phyloP scores from a whole-genome alignment of 2,329 filamentous ascomycete species.

The Westerdykella aurantiaca region DNA sequence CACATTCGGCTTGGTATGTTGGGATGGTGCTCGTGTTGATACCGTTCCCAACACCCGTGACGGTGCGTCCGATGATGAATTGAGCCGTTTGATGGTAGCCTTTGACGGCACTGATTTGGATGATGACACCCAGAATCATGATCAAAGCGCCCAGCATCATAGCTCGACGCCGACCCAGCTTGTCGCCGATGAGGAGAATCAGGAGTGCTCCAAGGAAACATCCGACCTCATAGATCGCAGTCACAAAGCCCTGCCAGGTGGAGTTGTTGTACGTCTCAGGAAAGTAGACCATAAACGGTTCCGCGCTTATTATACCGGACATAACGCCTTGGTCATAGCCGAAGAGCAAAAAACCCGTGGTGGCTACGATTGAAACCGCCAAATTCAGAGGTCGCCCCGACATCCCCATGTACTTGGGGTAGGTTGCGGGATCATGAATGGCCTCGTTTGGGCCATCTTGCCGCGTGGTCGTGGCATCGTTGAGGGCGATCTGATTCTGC shows the following conservation, averaged over 20 bases:
- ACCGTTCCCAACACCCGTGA: conserved; percentile 52
- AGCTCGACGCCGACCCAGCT: conserved; percentile 39
- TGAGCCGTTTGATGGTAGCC: conserved; percentile 40
- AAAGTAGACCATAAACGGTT: conserved; percentile 34
- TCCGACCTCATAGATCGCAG: conserved; percentile 51
- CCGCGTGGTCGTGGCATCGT: too few relatives aligned
- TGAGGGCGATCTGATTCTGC: too few relatives aligned
- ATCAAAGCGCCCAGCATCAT: conserved; percentile 40
- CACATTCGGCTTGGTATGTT: conserved; percentile 51
- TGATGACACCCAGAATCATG: conserved; percentile 42
- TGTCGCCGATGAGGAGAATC: conserved; percentile 37
- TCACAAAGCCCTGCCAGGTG: conserved; percentile 48
- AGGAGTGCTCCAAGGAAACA: conserved; percentile 40
- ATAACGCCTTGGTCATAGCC: conserved; percentile 35
- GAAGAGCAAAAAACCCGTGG: conserved; percentile 29
- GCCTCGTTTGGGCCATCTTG: too few relatives aligned
- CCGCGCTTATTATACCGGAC: conserved; percentile 33
- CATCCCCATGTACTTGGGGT: conserved; percentile 28
- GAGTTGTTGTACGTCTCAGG: conserved; percentile 38
- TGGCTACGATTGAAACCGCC: conserved; percentile 26
- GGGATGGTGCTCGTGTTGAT: conserved; percentile 53
- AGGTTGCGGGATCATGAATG: conserved; percentile 4
- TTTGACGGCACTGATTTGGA: conserved; percentile 35
- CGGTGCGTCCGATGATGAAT: conserved; percentile 49
- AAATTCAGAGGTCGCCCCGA: conserved; percentile 20